Conservation (phyloP, 805 yeast species). For the Myxozyma udenii region DNA sequence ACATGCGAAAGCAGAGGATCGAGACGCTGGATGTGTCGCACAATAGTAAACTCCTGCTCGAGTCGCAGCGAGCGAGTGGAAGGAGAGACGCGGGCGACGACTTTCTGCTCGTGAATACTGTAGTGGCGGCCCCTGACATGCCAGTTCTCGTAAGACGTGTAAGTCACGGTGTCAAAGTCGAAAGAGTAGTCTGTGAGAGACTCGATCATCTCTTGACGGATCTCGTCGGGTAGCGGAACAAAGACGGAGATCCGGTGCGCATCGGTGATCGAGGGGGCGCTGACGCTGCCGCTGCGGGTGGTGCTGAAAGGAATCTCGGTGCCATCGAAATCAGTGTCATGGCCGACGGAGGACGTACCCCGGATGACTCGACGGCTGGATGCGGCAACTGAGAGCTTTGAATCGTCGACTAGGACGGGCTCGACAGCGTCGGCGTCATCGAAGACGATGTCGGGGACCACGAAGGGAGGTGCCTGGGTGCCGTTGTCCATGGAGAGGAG, state of each 20-base stretch:
- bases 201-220: constrained; percentile 12
- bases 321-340: too few relatives aligned
- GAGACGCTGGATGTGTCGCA: constrained; percentile 25
- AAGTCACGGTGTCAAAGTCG: constrained; percentile 11
- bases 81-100: constrained; percentile 24
- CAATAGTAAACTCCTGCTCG: constrained; percentile 27
- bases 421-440: too few relatives aligned
- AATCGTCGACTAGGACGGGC: too few relatives aligned
- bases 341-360: too few relatives aligned
- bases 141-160: constrained; percentile 26
- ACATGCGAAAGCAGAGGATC: constrained; percentile 21
- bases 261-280: background rate
- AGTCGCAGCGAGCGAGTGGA: constrained; percentile 20
- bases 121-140: constrained; percentile 19
- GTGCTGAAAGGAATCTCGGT: too few relatives aligned
- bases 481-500: too few relatives aligned
- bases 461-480: too few relatives aligned
- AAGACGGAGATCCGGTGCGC: too few relatives aligned
- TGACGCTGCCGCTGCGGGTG: background rate
- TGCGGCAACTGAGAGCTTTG: too few relatives aligned
- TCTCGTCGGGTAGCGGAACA: constrained; percentile 7
- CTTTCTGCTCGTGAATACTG: constrained; percentile 14
- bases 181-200: constrained; percentile 15
- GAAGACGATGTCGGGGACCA: too few relatives aligned
- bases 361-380: too few relatives aligned